Evolutionary conservation across 2,329 filamentous ascomycete species (phyloP), one percentile per base, ranked within the genome.

Genomic region (Arthroderma sp.): DNA sequence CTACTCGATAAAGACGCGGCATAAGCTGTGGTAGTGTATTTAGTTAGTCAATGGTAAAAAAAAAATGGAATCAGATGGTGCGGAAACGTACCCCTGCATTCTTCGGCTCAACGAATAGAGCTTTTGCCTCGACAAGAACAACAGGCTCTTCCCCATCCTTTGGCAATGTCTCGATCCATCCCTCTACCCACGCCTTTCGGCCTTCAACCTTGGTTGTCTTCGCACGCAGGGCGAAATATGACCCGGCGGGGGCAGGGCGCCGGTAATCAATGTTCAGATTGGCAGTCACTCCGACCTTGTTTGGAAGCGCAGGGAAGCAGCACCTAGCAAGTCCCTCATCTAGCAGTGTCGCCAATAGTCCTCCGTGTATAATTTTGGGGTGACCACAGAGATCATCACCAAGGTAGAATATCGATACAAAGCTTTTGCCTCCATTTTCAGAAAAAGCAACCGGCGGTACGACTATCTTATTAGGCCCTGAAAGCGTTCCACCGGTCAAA

Each of bases 391-490:
- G 57, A 1, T 69, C 74, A 10, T 68, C 60, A 6, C 83, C 84
- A 43, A 87, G 72, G 67, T 73, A 83, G 4, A 87, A 67, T 15
- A 87, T 70, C 42, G 71, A 74, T 6, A 81, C 64, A 28, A 78
- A 59, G 53, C 78, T 75, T 52, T 76, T 71, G 95, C 76, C 83
- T 29, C 72, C 75, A 22, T 75, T 72, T 53, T 91, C 83, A 44
- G 69, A 72, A 73, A 88, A 96, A 4, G 78, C 75, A 38, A 85
- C 72, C 1, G 89, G 87, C 3, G 89, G 88, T 1, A 94, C 83
- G 3, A 78, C 78, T 49, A 98, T 78, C 61, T 78, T 82, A 30
- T 80, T 78, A 0, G 81, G 74, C 0, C 87, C 88, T 11, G 82
- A 61, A 8, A 98, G 71, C 8, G 83, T 83, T 4, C 85, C 85